Percentiles rank a stretch among this genome's conserved stretches.
phyloP scores from a whole-genome alignment of 1,284 basidiomycete genomes.

The Ganoderma multipileum region DNA sequence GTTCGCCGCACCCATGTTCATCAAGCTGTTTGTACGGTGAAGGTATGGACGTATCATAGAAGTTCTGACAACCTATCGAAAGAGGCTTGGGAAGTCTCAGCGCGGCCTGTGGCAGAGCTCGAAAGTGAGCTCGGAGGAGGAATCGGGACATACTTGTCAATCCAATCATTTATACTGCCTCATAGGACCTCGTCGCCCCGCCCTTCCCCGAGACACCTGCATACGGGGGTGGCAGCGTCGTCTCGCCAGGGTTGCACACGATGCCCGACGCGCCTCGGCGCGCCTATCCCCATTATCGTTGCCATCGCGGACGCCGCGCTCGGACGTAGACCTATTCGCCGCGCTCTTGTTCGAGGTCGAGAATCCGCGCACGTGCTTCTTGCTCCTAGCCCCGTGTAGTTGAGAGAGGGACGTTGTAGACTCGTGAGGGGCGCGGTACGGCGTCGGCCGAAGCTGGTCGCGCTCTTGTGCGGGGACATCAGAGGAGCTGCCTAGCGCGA shows the following conservation, averaged over 20 bases:
- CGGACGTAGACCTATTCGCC: background rate
- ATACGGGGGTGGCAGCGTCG: background rate
- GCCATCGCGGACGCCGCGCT: background rate
- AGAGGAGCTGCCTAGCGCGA: background rate
- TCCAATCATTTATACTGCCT: no score
- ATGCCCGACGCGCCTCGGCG: background rate
- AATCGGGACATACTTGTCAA: no score
- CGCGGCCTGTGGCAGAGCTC: no score
- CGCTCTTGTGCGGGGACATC: background rate
- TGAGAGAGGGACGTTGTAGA: background rate
- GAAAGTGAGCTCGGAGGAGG: no score
- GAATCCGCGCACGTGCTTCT: background rate
- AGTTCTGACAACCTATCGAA: no score
- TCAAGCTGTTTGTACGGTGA: no score
- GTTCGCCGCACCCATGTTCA: no score
- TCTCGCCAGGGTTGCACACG: background rate
- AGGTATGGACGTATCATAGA: no score
- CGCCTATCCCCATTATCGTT: background rate
- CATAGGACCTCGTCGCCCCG: no score
- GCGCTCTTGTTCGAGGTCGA: background rate
- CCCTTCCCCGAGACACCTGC: background rate
- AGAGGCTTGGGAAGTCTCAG: no score
- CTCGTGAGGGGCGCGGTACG: background rate
- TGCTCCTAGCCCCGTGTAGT: no score
- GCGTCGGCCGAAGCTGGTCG: background rate